phyloP scores from a whole-genome alignment of 768 basidiomycete genomes.

The Pleurotus tuoliensis region DNA sequence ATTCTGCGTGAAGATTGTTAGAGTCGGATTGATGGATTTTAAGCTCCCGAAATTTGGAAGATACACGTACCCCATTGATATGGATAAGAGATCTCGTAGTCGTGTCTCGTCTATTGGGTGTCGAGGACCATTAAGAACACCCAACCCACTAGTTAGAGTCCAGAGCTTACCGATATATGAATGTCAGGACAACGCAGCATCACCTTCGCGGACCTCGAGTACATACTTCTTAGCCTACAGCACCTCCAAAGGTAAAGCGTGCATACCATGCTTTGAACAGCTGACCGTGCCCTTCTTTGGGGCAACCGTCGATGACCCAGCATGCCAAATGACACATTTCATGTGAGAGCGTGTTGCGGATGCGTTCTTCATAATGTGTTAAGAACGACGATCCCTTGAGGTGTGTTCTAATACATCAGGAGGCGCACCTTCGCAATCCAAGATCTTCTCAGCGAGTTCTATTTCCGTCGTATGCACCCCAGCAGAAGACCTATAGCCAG shows the following conservation, averaged over 20 bases:
- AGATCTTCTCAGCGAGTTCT: constrained; percentile 77
- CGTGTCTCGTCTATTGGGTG: constrained; percentile 53
- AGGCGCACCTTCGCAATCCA: constrained; percentile 66
- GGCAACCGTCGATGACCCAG: constrained; percentile 73
- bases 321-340: constrained; percentile 92
- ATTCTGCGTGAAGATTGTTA: constrained; percentile 37
- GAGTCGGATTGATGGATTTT: not conserved
- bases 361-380: constrained; percentile 49
- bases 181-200: constrained; percentile 68
- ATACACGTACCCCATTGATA: constrained; percentile 65
- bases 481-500: constrained; percentile 41
- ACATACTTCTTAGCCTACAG: not conserved
- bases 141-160: too few relatives aligned
- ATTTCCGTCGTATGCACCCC: constrained; percentile 62
- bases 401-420: not conserved
- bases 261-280: constrained; percentile 70
- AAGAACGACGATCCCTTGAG: too few relatives aligned
- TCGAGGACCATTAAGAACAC: too few relatives aligned
- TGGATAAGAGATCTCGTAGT: constrained; percentile 72
- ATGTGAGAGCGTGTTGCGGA: constrained; percentile 79
- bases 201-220: constrained; percentile 63
- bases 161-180: constrained; percentile 52
- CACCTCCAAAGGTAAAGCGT: not conserved
- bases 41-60: not conserved
- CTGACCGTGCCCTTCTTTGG: constrained; percentile 70